A percentile compares a stretch with the other conserved stretches of the same genome.
Evolutionary conservation across 2,329 filamentous ascomycete species (phyloP).

Genomic region (Penicillium sp.): DNA sequence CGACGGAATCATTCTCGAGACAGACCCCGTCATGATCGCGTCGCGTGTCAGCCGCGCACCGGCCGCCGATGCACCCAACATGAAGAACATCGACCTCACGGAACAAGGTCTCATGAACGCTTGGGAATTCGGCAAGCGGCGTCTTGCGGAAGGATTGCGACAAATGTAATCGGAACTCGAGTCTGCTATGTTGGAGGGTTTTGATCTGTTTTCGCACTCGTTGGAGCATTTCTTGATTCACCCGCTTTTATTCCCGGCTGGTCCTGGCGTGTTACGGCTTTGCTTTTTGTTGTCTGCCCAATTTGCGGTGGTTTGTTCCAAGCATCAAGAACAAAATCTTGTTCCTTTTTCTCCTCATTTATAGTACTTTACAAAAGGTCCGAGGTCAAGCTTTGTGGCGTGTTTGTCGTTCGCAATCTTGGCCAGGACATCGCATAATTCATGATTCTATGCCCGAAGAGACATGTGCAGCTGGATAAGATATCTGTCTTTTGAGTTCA

Average conservation of each 20-base stretch:
- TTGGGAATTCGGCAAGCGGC: conserved; percentile 90
- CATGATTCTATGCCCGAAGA: conserved; percentile 21
- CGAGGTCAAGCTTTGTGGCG: conserved; percentile 7
- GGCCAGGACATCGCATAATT: conserved; percentile 7
- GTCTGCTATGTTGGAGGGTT: conserved; percentile 20
- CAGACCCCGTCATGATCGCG: conserved; percentile 90
- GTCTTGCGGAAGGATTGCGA: conserved; percentile 86
- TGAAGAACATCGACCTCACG: conserved; percentile 92
- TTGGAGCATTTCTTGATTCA: conserved; percentile 22
- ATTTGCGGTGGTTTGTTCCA: conserved; percentile 16
- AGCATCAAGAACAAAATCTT: conserved; percentile 28
- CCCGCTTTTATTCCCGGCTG: conserved; percentile 35
- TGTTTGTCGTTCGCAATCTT: conserved; percentile 8
- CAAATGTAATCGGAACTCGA: conserved; percentile 43
- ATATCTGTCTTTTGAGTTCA: background rate
- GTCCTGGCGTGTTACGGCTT: conserved; percentile 38
- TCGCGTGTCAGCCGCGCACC: conserved; percentile 91
- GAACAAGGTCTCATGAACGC: conserved; percentile 94
- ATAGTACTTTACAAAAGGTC: conserved; percentile 25
- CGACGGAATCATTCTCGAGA: conserved; percentile 95
- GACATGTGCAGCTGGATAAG: conserved; percentile 20
- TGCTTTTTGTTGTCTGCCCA: conserved; percentile 24
- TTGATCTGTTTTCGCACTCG: conserved; percentile 19
- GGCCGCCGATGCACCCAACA: conserved; percentile 79
- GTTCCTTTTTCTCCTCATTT: conserved; percentile 19